Evolutionary conservation across 2,329 filamentous ascomycete species (phyloP).

Genomic region (Tolypocladium tundrense): DNA sequence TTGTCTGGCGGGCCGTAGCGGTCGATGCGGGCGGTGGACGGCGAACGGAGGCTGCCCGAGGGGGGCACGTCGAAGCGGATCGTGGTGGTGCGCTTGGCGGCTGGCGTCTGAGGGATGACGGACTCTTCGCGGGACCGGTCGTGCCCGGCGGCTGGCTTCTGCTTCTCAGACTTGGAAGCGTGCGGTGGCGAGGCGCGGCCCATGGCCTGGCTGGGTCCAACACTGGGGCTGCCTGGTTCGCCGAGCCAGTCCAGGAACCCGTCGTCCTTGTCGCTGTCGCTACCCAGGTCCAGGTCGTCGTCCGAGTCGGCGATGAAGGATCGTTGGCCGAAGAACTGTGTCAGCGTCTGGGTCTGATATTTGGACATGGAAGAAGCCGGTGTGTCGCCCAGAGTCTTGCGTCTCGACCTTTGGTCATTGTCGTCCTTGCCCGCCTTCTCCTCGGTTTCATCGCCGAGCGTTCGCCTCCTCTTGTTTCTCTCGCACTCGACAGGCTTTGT

Average conservation of each 20-base stretch:
- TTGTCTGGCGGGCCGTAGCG: conserved; percentile 25
- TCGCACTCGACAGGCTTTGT: not conserved
- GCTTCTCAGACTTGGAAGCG: not conserved
- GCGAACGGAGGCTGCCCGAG: conserved; percentile 27
- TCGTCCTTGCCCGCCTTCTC: conserved; percentile 9
- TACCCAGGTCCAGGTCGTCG: conserved; percentile 19
- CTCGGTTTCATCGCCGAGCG: conserved; percentile 14
- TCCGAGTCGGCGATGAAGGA: conserved; percentile 27
- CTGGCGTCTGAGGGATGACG: conserved; percentile 32
- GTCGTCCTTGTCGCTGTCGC: conserved; percentile 8
- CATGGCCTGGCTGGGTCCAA: conserved; percentile 4
- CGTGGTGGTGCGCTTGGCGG: conserved; percentile 10
- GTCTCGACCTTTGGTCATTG: conserved; percentile 9
- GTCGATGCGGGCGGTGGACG: conserved; percentile 28
- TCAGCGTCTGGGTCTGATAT: conserved; percentile 32
- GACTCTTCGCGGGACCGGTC: conserved; percentile 18
- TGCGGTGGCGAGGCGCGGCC: not conserved
- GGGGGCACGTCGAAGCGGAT: conserved; percentile 32
- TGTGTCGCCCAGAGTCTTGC: conserved; percentile 21
- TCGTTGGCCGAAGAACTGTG: conserved; percentile 23
- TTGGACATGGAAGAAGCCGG: conserved; percentile 19
- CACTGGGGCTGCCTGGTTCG: conserved; percentile 16
- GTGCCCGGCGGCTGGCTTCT: not conserved
- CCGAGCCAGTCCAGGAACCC: conserved; percentile 24
- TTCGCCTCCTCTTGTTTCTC: conserved; percentile 15